A percentile compares a stretch with the other conserved stretches of the same genome.
These are phyloP conservation scores for Aspergillus sp. DNA, from an alignment of 2,329 filamentous ascomycete genomes.

Conservation along the genomic window DNA sequence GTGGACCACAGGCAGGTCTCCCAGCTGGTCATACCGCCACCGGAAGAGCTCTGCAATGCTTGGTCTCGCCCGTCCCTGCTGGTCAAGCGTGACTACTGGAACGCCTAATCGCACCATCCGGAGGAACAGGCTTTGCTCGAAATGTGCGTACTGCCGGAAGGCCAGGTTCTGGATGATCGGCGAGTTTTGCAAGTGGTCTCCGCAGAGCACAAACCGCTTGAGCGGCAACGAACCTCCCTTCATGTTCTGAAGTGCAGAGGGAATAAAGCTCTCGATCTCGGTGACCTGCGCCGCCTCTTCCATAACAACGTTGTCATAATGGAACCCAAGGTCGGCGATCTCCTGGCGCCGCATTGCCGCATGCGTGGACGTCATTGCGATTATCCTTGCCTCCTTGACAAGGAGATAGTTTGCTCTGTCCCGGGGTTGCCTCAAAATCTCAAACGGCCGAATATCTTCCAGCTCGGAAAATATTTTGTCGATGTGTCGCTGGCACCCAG, in stretches of 20 bases:
- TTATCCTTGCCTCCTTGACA: constrained; percentile 89
- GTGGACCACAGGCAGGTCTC: constrained; percentile 67
- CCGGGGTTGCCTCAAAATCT: constrained; percentile 76
- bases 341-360: constrained; percentile 89
- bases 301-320: constrained; percentile 96
- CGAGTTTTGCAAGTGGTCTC: constrained; percentile 94
- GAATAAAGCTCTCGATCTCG: constrained; percentile 94
- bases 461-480: constrained; percentile 84
- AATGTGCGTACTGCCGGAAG: constrained; percentile 87
- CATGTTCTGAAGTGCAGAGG: constrained; percentile 79
- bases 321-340: constrained; percentile 85
- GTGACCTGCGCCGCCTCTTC: constrained; percentile 98
- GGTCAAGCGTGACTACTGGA: constrained; percentile 80
- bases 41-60: constrained; percentile 82
- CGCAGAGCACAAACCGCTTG: constrained; percentile 82
- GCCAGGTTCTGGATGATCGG: constrained; percentile 91
- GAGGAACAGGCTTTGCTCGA: constrained; percentile 92
- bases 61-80: constrained; percentile 82
- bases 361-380: constrained; percentile 98
- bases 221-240: constrained; percentile 63
- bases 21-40: constrained; percentile 80
- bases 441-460: constrained; percentile 88
- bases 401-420: constrained; percentile 96
- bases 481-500: constrained; percentile 82
- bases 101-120: constrained; percentile 84